Evolutionary conservation across 2,329 filamentous ascomycete species (phyloP), one percentile per base, ranked within the genome.

Genomic region (Colletotrichum somersetense): DNA sequence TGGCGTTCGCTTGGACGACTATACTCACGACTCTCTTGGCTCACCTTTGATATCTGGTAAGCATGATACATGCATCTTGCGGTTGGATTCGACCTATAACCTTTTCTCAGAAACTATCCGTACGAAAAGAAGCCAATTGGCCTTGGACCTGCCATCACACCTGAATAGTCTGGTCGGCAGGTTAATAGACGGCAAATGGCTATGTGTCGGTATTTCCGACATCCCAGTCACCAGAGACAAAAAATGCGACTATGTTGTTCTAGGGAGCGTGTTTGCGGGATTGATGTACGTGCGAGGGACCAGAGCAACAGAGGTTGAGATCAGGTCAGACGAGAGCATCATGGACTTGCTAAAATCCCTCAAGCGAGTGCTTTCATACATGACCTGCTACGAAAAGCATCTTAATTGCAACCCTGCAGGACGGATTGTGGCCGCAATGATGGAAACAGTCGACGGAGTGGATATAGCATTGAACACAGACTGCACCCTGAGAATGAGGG

Each of bases 371-470:
- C 48, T 72, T 2, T 72, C 70, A 2, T 70, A 70, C 18, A 48
- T 62, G 12, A 65, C 59, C 7, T 72, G 70, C 59, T 70, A 70
- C 33, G 70, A 72, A 18, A 72, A 70, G 48, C 70, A 72, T 20
- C 6, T 42, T 11, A 46, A 70, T 16, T 72, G 70, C 48, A 72
- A 72, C 18, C 70, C 70, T 1, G 66, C 66, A 11, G 59, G 40
- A 46, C 20, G 16, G 11, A 44, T 72, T 5, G n/a, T 55, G 14
- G 61, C 61, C 30, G 66, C 70, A 26, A 72, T 72, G 70, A 72
- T 33, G 26, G 53, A 57, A 2, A 65, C 61, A 0, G 42, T 72
- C 18, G 53, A 70, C 14, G 55, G 50, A 1, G 44, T 70, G 30
- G 61, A 70, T 14, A 56, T 62, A 30, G 57, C 66, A 0, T 11